phyloP scores from a whole-genome alignment of 1,284 basidiomycete genomes.

The Lignosus rhinocerotis region DNA sequence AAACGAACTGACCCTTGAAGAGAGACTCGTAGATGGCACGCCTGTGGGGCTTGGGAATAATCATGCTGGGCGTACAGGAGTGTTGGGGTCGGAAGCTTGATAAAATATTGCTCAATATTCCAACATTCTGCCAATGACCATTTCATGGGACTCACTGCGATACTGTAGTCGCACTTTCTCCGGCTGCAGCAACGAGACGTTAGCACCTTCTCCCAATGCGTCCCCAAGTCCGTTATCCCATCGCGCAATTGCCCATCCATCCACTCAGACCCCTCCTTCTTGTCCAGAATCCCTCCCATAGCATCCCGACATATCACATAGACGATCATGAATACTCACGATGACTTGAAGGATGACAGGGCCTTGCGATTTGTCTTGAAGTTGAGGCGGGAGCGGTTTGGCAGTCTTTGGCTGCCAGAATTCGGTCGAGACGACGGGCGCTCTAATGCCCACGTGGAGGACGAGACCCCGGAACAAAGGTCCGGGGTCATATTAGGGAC shows the following conservation, averaged over 20 bases:
- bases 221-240: conserved; percentile 30
- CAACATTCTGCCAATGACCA: background rate
- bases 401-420: conserved; percentile 16
- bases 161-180: conserved; percentile 35
- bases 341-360: conserved; percentile 30
- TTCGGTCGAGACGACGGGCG: conserved; percentile 21
- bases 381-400: conserved; percentile 32
- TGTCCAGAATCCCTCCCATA: conserved; percentile 8
- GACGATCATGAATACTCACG: conserved; percentile 31
- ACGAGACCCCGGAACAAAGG: conserved; percentile 11
- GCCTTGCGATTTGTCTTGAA: conserved; percentile 37
- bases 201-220: conserved; percentile 21
- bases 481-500: conserved; percentile 17
- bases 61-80: conserved; percentile 65
- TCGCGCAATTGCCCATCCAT: conserved; percentile 29
- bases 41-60: conserved; percentile 84
- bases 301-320: conserved; percentile 11
- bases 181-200: conserved; percentile 30
- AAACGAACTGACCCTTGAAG: conserved; percentile 82
- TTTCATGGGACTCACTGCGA: conserved; percentile 34
- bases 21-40: conserved; percentile 94
- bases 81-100: conserved; percentile 44
- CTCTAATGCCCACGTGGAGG: conserved; percentile 11
- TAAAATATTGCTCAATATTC: background rate
- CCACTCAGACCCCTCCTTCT: conserved; percentile 19